Base-by-base conservation (phyloP, 164 flowering plant species). In the Chimonanthus praecox region DNA sequence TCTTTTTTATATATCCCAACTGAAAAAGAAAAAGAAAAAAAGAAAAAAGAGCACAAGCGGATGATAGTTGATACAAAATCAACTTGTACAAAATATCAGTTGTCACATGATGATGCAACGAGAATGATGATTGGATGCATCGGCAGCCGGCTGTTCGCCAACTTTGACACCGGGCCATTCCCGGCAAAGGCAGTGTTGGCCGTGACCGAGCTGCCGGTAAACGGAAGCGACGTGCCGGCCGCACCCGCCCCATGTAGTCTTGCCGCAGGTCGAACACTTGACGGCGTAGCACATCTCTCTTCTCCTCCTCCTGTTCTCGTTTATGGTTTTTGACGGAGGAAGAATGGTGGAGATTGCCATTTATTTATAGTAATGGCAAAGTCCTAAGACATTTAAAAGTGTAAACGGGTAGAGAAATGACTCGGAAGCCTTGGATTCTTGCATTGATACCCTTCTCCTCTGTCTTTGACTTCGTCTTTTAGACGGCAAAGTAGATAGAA, bases 181-280 rank as follows among this genome's bases (percentile, higher is more conserved):
- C 15, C 76, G 76, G 82, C 90, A 87, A 47, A 47, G 65, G 62
- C 88, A 87, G 78, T 76, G 85, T 47, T 81, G 78, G 18, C 82
- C 87, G 43, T 80, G 74, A 3, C 75, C 73, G 47, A 87, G 80
- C 49, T 80, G 64, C 9, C 69, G 68, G 77, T 87, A 76, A 16
- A 87, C 88, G 3, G 85, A 75, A 0, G 75, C 67, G 10, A 87
- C 84, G 73, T 87, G 90, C 62, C 75, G 43, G 21, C 90, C 88
- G 71, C 90, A 87, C 44, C 89, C 88, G 0, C 69, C 88, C 90
- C 90, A 87, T 4, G 78, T 78, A 49, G 71, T 78, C 77, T 85
- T 86, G 21, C 84, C 82, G 71, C 89, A 86, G 2, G 60, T 58
- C 48, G 78, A 71, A 61, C 89, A 86, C 68, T 45, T 73, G 68